Evolutionary conservation across 2,329 filamentous ascomycete genomes (phyloP), one percentile per base, ranked within the genome.

Genomic region (Pezicula carpinea): DNA sequence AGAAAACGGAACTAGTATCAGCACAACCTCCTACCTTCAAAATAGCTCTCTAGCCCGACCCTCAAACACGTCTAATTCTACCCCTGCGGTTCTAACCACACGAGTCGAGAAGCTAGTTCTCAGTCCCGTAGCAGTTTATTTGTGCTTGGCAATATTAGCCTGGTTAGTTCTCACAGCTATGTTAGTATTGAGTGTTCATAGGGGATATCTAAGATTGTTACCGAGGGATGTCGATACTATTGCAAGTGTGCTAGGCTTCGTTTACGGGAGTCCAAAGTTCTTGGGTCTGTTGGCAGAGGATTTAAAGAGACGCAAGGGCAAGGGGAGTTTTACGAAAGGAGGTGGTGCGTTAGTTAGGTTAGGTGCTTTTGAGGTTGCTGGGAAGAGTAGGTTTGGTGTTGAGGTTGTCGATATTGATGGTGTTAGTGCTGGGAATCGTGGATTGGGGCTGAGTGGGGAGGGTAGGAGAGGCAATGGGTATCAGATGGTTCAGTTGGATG

Each of bases 171-270:
- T 51, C 10, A 43, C 39, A 6, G 38, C 46, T 2, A 21, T 45
- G 1, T 11, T 49, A 5, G 17, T 49, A 13, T 14, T 51, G 3
- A 17, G 19, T n/a, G 23, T n/a, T 14, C 40, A 46, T 19, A 36
- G 26, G 18, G 18, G 40, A 7, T 43, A 46, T 33, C 39, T 53
- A 18, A 15, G 36, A 11, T 19, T 36, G 10, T n/a, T 53, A 35
- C 51, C 51, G 8, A 31, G 49, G 21, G 49, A 53, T 41, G 46
- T 53, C 3, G 49, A 53, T 31, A 51, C 49, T 2, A 31, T 53
- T 2, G 46, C 46, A 5, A 43, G 39, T 17, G 39, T 53, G 6
- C 29, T 53, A 5, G 49, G 49, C 2, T 49, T 53, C 23, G 43
- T 53, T 2, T 53, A 53, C 23, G 49, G 42, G 4, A 53, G 51